Percentiles rank a stretch among this genome's conserved stretches.
phyloP scores from a whole-genome alignment of 331 rosid species.

The Prunus yedoensis region DNA sequence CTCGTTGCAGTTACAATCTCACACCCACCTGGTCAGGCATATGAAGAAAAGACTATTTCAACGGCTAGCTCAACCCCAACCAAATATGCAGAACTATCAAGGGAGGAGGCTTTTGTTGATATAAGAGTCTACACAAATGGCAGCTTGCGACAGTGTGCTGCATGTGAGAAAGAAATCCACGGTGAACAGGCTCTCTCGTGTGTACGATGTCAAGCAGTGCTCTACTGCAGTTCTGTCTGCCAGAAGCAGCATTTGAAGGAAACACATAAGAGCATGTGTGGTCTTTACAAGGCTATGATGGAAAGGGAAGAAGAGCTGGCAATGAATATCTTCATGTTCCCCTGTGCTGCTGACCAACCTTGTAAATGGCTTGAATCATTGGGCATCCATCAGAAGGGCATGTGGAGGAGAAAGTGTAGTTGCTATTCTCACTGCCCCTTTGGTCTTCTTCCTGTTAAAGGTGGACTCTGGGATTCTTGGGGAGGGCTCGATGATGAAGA shows the following conservation, averaged over 20 bases:
- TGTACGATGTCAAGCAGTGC: conserved; percentile 50
- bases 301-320: conserved; percentile 71
- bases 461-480: conserved; percentile 56
- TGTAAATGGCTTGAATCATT: conserved; percentile 67
- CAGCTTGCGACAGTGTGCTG: conserved; percentile 49
- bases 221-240: conserved; percentile 55
- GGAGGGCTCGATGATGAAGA: conserved; percentile 53
- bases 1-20: conserved; percentile 66
- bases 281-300: conserved; percentile 64
- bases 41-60: conserved; percentile 48
- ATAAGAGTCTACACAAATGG: conserved; percentile 34
- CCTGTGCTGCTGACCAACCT: conserved; percentile 58
- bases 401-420: conserved; percentile 64
- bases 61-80: conserved; percentile 65
- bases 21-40: conserved; percentile 63
- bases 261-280: conserved; percentile 48
- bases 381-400: conserved; percentile 57
- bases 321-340: conserved; percentile 50
- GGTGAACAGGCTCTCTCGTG: conserved; percentile 57
- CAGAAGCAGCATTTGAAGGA: conserved; percentile 61
- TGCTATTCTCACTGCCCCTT: conserved; percentile 56
- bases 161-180: conserved; percentile 52
- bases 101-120: conserved; percentile 48
- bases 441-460: conserved; percentile 62
- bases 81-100: conserved; percentile 48